Conservation (phyloP, 805 yeast species). For the Candida silvicultrix region DNA sequence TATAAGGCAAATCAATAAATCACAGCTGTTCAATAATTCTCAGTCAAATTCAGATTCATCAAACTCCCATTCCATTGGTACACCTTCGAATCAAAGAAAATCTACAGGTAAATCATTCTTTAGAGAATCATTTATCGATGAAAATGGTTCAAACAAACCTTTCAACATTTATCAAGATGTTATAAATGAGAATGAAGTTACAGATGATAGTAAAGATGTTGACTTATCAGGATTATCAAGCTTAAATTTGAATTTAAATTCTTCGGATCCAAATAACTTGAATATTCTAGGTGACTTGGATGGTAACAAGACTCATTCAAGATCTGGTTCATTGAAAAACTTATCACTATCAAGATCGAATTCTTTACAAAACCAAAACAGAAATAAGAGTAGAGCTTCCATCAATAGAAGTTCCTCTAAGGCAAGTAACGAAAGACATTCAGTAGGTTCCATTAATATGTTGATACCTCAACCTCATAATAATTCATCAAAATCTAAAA, state of each 20-base stretch:
- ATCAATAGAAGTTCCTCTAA: background rate
- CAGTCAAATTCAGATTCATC: conserved; percentile 3
- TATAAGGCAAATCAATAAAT: conserved; percentile 20
- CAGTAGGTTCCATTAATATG: background rate
- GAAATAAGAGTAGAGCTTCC: background rate
- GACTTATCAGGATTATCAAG: conserved; percentile 14
- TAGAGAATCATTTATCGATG: conserved; percentile 21
- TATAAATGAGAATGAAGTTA: conserved; percentile 18
- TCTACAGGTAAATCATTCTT: conserved; percentile 13
- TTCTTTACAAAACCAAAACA: background rate
- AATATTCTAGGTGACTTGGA: conserved; percentile 13
- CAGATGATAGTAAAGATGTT: conserved; percentile 15
- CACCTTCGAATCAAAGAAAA: background rate
- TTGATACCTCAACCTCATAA: background rate
- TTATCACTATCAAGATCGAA: background rate
- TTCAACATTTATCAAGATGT: conserved; percentile 20
- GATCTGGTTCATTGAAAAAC: background rate
- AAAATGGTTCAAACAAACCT: conserved; percentile 13
- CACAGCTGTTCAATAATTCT: conserved; percentile 17
- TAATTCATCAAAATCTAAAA: background rate
- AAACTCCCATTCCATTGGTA: background rate
- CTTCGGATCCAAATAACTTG: conserved; percentile 2
- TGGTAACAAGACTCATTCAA: conserved; percentile 2
- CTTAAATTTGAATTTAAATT: conserved; percentile 10
- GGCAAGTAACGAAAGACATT: background rate